Percentiles rank a stretch among this genome's conserved stretches.
phyloP scores from a whole-genome alignment of 306 rosid genomes.

The Acacia crassicarpa region DNA sequence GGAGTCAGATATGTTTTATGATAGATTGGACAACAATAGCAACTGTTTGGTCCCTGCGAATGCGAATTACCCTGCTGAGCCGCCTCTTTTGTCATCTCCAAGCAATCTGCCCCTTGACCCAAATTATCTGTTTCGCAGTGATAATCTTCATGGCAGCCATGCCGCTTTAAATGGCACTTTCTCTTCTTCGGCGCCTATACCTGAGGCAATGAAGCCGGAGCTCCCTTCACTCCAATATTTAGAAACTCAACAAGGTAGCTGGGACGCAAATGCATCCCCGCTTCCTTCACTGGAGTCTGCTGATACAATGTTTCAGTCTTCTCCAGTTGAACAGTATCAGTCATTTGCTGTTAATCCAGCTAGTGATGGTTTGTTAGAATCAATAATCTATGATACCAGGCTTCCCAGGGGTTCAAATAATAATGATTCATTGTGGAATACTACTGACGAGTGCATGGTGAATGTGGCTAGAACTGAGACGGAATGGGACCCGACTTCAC shows the following conservation, averaged over 20 bases:
- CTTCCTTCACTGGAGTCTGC: slow-evolving; percentile 51
- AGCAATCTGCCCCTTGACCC: slow-evolving; percentile 35
- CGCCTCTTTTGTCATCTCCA: slow-evolving; percentile 31
- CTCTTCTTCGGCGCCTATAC: slow-evolving; percentile 61
- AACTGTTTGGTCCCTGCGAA: slow-evolving; percentile 25
- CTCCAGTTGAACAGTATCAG: slow-evolving; percentile 36
- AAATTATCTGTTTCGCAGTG: slow-evolving; percentile 26
- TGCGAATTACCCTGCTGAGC: slow-evolving; percentile 34
- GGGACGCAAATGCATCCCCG: slow-evolving; percentile 47
- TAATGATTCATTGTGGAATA: slow-evolving; percentile 29
- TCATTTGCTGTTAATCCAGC: slow-evolving; percentile 42
- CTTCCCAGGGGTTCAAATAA: slow-evolving; percentile 30
- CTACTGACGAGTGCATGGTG: slow-evolving; percentile 41
- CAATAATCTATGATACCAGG: slow-evolving; percentile 43
- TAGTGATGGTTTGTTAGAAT: slow-evolving; percentile 60
- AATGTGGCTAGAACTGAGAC: slow-evolving; percentile 29
- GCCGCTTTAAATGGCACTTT: slow-evolving; percentile 68
- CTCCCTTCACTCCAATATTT: slow-evolving; percentile 85
- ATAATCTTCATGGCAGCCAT: slow-evolving; percentile 52
- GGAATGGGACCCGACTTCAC: slow-evolving; percentile 44
- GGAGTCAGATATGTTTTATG: slow-evolving; percentile 39
- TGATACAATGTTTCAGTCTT: slow-evolving; percentile 46
- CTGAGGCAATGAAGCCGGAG: slow-evolving; percentile 65
- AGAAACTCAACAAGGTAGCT: slow-evolving; percentile 53
- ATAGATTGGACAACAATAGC: slow-evolving; percentile 36